A percentile compares a stretch with the other conserved stretches of the same genome.
phyloP scores from a whole-genome alignment of 2,329 filamentous ascomycete species.

The Calonectria pseudoreteaudii region DNA sequence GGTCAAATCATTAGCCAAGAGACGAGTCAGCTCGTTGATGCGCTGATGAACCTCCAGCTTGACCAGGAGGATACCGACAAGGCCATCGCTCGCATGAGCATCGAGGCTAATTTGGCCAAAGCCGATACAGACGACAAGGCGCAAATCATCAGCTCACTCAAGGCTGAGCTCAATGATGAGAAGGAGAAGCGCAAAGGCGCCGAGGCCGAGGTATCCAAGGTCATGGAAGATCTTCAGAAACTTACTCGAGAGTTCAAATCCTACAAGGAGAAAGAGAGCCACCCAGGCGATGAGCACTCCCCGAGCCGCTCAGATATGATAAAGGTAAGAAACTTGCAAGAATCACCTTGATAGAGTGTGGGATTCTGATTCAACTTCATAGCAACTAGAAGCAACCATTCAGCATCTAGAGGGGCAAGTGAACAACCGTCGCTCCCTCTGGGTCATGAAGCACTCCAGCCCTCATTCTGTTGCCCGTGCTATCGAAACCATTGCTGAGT shows the following conservation, averaged over 20 bases:
- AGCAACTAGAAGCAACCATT: slow-evolving; percentile 50
- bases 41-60: slow-evolving; percentile 50
- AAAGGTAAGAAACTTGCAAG: slow-evolving; percentile 41
- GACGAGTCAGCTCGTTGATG: slow-evolving; percentile 53
- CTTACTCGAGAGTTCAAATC: slow-evolving; percentile 45
- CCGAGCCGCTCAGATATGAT: slow-evolving; percentile 42
- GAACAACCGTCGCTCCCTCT: slow-evolving; percentile 50
- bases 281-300: slow-evolving; percentile 33
- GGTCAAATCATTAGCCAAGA: slow-evolving; percentile 53
- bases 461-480: slow-evolving; percentile 46
- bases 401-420: slow-evolving; percentile 51
- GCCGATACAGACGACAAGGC: slow-evolving; percentile 49
- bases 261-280: slow-evolving; percentile 42
- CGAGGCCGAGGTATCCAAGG: slow-evolving; percentile 43
- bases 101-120: slow-evolving; percentile 52
- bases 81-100: slow-evolving; percentile 52
- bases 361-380: not conserved
- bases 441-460: slow-evolving; percentile 50
- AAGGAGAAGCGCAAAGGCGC: slow-evolving; percentile 44
- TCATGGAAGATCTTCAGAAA: slow-evolving; percentile 42
- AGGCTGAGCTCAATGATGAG: slow-evolving; percentile 47
- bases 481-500: slow-evolving; percentile 47
- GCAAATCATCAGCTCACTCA: slow-evolving; percentile 47
- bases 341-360: not conserved
- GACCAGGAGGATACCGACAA: slow-evolving; percentile 54